Base-by-base conservation (phyloP, 345 rosid species). In the Aegle marmelos region DNA sequence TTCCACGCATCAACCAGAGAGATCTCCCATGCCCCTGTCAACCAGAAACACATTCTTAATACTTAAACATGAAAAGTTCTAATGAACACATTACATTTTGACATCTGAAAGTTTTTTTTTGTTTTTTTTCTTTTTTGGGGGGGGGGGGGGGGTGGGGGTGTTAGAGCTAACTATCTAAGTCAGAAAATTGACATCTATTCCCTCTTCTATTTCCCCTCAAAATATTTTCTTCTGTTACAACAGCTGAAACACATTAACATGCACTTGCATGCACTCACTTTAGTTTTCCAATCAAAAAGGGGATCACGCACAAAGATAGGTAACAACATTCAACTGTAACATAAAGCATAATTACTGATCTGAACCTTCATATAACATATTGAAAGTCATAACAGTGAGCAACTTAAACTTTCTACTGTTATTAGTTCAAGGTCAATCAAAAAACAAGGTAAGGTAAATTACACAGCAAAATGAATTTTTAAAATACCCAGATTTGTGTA, bases 1-100 rank as follows among this genome's bases (percentile, higher is more conserved):
- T 93, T 73, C 98, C 98, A 22, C 90, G 98, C 98, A 95, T 93
- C 86, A 89, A 64, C 97, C 98, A 90, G 33, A 95, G 83, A 76
- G 94, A 91, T 86, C 95, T 88, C 78, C 97, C 98, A 73, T 86
- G 39, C 62, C 98, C 98, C 98, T 95, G 82, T 68, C 70, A 78
- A 76, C 45, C 57, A 31, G 48, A 68, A 65, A 81, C 28, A 72
- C 61, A 31, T 41, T 31, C 77, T 60, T 65, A 70, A 50, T 67
- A 48, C 61, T 74, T 33, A 33, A 17, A 9, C 58, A 24, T 7
- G n/a, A 54, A 58, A 59, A 58, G 16, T 34, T 33, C 22, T 58
- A 56, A 30, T 53, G 14, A 70, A 36, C 41, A 58, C n/a, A 11
- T 22, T 36, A 13, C 5, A 36, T 36, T 2, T 65, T 54, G 63